Conservation (phyloP, 331 rosid genomes). For the Prunus yedoensis region DNA sequence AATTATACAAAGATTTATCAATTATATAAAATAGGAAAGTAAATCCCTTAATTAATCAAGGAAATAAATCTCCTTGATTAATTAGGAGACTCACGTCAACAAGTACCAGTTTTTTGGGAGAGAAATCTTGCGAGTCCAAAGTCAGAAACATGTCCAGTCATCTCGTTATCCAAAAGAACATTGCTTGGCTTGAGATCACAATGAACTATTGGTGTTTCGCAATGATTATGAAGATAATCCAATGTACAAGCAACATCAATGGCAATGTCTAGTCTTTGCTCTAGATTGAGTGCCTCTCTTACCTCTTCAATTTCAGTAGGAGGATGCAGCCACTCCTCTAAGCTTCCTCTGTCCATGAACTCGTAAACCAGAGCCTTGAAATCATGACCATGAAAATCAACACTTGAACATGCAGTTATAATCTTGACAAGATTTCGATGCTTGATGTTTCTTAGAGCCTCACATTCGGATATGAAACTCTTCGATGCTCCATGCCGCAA, state of each 20-base stretch:
- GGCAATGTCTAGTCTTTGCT: not conserved
- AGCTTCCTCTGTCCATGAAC: not conserved
- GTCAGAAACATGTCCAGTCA: not conserved
- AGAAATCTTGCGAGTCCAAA: not conserved
- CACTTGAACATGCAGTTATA: too few relatives aligned
- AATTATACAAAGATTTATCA: too few relatives aligned
- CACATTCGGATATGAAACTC: slow-evolving; percentile 20
- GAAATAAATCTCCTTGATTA: too few relatives aligned
- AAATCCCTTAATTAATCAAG: too few relatives aligned
- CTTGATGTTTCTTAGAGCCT: slow-evolving; percentile 1
- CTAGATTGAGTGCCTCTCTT: not conserved
- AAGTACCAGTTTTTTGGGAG: not conserved
- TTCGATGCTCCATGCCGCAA: not conserved
- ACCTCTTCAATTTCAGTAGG: not conserved
- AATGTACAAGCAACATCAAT: not conserved
- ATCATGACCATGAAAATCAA: too few relatives aligned
- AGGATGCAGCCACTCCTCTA: not conserved
- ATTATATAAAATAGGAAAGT: too few relatives aligned
- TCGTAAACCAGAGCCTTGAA: too few relatives aligned
- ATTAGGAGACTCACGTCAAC: too few relatives aligned
- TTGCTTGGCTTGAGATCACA: too few relatives aligned
- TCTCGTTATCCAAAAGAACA: too few relatives aligned
- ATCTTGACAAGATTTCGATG: slow-evolving; percentile 17
- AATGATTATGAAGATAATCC: not conserved
- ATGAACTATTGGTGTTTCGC: not conserved